A percentile compares a stretch with the other conserved stretches of the same genome.
Evolutionary conservation across 495 filamentous ascomycete genomes (phyloP).

Genomic region (Penicillium lividum): DNA sequence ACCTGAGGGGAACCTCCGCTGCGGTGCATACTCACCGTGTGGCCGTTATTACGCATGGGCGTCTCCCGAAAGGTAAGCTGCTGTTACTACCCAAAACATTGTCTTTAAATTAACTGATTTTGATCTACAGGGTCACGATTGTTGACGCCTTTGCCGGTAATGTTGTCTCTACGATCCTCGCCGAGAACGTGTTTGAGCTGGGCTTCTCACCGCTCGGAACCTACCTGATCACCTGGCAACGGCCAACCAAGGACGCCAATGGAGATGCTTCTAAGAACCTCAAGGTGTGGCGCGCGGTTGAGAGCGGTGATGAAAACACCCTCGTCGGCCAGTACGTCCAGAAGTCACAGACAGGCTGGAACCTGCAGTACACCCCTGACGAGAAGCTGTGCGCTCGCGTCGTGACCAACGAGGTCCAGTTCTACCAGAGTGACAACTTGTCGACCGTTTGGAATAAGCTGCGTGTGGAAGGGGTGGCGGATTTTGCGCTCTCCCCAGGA

Average conservation of each 20-base stretch:
- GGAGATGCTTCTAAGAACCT: slow-evolving; percentile 93
- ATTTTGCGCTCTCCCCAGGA: slow-evolving; percentile 88
- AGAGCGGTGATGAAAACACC: slow-evolving; percentile 58
- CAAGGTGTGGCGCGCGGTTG: slow-evolving; percentile 87
- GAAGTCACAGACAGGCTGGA: slow-evolving; percentile 94
- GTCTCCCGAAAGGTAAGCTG: slow-evolving; percentile 69
- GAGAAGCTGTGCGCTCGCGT: slow-evolving; percentile 88
- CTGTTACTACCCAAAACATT: background rate
- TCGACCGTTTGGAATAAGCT: slow-evolving; percentile 91
- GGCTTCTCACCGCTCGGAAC: slow-evolving; percentile 91
- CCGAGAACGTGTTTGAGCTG: slow-evolving; percentile 85
- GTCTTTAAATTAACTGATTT: slow-evolving; percentile 6
- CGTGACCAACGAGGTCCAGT: slow-evolving; percentile 96
- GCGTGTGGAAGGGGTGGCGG: slow-evolving; percentile 83
- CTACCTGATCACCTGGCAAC: slow-evolving; percentile 95
- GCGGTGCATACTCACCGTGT: slow-evolving; percentile 90
- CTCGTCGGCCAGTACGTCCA: slow-evolving; percentile 90
- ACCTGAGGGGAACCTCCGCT: slow-evolving; percentile 92
- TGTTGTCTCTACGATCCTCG: slow-evolving; percentile 69
- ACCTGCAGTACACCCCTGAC: slow-evolving; percentile 92
- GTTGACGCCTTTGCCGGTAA: slow-evolving; percentile 80
- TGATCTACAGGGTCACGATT: slow-evolving; percentile 67
- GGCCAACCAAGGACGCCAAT: slow-evolving; percentile 85
- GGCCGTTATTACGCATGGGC: slow-evolving; percentile 96
- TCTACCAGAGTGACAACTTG: slow-evolving; percentile 86